Evolutionary conservation across 164 flowering plant genomes (phyloP), one percentile per base, ranked within the genome.

Genomic region (Hamamelis virginiana): DNA sequence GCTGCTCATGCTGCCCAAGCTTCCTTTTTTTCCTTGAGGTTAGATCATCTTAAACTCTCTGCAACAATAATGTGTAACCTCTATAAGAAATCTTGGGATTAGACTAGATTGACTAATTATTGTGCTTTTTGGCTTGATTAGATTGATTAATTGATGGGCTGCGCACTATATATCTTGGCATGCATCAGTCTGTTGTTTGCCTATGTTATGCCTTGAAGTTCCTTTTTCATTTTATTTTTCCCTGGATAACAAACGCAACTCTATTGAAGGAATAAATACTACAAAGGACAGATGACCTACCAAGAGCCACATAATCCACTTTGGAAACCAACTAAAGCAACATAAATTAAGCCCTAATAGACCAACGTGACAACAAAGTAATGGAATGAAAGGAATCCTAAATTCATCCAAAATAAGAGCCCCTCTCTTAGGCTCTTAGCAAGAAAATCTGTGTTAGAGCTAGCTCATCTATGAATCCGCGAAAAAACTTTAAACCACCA

Each of bases 1-100:
- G 96, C 96, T 25, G 98, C 97, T 65, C 84, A 87, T 89, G 98
- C 97, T 62, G 88, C 99, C 53, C 92, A 87, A 75, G 92, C 97
- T 69, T 85, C 97, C 16, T 88, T 92, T 69, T 95, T 91, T 69
- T 91, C 97, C 41, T 75, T 95, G 80, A 87, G 98, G 98, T 92
- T 69, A 60, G 70, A 67, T 45, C 51, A 12, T 68, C 26, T 44
- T 25, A 60, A 56, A 22, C 72, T 43, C 33, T 50, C 52, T 1
- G 19, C 23, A 8, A 53, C 12, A 23, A 0, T 22, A 16, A 23
- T 19, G 15, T 10, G 4, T 14, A 57, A 57, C 55, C 21, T 51
- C n/a, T 14, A 0, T 11, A 50, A n/a, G n/a, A 52, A 27, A n/a
- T n/a, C 28, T 45, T 9, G 51, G 25, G 45, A 65, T 59, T 38